Percentiles rank a stretch among this genome's conserved stretches.
Conservation (phyloP, 179 eudicot genomes). For the Pouteria campechiana region DNA sequence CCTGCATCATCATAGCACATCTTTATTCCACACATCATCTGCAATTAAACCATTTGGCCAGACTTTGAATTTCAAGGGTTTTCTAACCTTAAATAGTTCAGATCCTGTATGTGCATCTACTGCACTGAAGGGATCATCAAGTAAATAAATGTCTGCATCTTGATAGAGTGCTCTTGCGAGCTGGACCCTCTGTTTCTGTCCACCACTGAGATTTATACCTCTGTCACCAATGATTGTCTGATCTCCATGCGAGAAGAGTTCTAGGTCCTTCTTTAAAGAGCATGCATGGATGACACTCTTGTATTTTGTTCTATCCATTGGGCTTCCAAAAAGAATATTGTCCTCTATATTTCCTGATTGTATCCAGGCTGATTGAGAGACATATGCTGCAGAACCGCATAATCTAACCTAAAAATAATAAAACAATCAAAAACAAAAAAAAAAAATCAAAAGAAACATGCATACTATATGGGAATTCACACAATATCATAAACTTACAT, state of each 20-base stretch:
- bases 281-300: conserved; percentile 77
- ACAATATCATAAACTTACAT: too few species aligned
- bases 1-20: conserved; percentile 62
- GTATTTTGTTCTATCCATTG: conserved; percentile 86
- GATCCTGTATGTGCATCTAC: conserved; percentile 97
- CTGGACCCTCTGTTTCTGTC: conserved; percentile 96
- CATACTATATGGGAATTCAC: too few species aligned
- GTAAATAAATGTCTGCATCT: conserved; percentile 85
- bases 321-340: conserved; percentile 83
- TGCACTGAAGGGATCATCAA: conserved; percentile 97
- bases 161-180: conserved; percentile 94
- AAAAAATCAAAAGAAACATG: too few species aligned
- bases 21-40: too few species aligned
- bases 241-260: conserved; percentile 78
- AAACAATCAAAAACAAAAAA: too few species aligned
- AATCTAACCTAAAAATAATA: too few species aligned
- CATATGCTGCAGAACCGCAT: conserved; percentile 91
- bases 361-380: conserved; percentile 98
- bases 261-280: conserved; percentile 80
- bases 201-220: conserved; percentile 98
- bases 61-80: too few species aligned
- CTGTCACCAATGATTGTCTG: conserved; percentile 94
- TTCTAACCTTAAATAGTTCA: conserved; percentile 82
- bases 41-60: too few species aligned
- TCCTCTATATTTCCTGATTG: conserved; percentile 94